Conservation (phyloP, 768 basidiomycete genomes). For the Tulasnella sp. region DNA sequence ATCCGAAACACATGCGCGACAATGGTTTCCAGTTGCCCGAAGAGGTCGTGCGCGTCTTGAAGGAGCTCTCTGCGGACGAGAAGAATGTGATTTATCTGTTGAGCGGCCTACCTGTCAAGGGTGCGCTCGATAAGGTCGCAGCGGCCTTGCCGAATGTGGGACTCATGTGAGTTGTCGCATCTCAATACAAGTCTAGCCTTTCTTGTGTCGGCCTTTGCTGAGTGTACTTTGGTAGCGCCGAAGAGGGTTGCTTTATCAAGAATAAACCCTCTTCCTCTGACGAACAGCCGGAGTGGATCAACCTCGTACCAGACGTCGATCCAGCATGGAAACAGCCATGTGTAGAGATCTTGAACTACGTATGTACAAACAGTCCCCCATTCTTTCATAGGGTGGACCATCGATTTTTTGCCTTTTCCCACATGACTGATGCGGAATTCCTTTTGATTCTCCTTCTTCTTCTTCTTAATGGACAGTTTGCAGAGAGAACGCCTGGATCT, state of each 20-base stretch:
- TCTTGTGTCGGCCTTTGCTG: constrained; percentile 1
- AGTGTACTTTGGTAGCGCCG: constrained; percentile 38
- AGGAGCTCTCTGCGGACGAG: constrained; percentile 46
- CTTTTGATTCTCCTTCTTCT: constrained; percentile 3
- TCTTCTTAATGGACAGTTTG: constrained; percentile 43
- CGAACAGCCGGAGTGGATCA: constrained; percentile 48
- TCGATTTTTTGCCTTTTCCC: too few species aligned
- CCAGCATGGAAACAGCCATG: constrained; percentile 72
- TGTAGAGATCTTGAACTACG: constrained; percentile 74
- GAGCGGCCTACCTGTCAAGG: constrained; percentile 57
- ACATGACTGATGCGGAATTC: too few species aligned
- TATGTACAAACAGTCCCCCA: constrained; percentile 31
- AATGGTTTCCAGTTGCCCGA: constrained; percentile 28
- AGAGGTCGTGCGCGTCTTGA: constrained; percentile 38
- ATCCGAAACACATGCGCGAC: constrained; percentile 11
- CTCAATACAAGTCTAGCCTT: not conserved
- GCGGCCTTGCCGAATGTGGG: constrained; percentile 55
- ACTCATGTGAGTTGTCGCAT: constrained; percentile 47
- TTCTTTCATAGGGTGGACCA: too few species aligned
- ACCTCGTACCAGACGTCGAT: constrained; percentile 69
- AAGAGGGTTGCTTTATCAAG: constrained; percentile 81
- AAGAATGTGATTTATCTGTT: constrained; percentile 74
- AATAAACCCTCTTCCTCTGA: constrained; percentile 29
- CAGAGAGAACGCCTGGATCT: constrained; percentile 77
- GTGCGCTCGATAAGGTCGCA: constrained; percentile 52